Evolutionary conservation across 305 asterid species (phyloP), one percentile per base, ranked within the genome.

Genomic region (Fraxinus baroniana): DNA sequence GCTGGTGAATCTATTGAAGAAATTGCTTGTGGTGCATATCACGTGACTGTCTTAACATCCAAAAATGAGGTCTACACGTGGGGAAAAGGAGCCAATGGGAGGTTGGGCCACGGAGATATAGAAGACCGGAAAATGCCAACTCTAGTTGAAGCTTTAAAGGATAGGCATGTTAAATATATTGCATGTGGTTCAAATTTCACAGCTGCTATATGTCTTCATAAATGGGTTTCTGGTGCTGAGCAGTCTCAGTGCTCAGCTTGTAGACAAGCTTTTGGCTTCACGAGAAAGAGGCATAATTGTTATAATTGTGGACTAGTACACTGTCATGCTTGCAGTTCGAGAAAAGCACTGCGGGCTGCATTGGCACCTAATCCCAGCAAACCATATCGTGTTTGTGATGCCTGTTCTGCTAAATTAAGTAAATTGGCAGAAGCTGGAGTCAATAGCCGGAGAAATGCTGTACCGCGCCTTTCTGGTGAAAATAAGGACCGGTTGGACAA

Each of bases 11-110:
- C 84, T 36, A 91, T 93, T 22, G 99, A 93, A 74, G 97, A 97
- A 83, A 91, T 97, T 79, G 85, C 97, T 22, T 97, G 97, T 35
- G 99, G 99, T 79, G 94, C 98, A 0, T 97, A 91, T 88, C 99
- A 97, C 60, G 97, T 94, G 64, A 93, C 95, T 1, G 97, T 92
- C 17, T 87, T 97, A 78, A 97, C 99, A 17, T 90, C 97, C 10
- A 94, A 87, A 86, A 94, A 92, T 7, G 98, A 97, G 92, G 99
- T 97, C 80, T 97, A 89, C 88, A 92, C 97, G 0, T 96, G 99
- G 99, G 98, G 98, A 52, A 96, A 94, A 80, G 98, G 99, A 83
- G 98, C 99, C 28, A 96, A 96, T 64, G 99, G 98, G 80, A 91
- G 99, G 86, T 90, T 96, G 71, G 99, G 99, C 80, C 99, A 94